Base-by-base conservation (phyloP, 1,284 basidiomycete genomes). In the Clitocybe nebularis region DNA sequence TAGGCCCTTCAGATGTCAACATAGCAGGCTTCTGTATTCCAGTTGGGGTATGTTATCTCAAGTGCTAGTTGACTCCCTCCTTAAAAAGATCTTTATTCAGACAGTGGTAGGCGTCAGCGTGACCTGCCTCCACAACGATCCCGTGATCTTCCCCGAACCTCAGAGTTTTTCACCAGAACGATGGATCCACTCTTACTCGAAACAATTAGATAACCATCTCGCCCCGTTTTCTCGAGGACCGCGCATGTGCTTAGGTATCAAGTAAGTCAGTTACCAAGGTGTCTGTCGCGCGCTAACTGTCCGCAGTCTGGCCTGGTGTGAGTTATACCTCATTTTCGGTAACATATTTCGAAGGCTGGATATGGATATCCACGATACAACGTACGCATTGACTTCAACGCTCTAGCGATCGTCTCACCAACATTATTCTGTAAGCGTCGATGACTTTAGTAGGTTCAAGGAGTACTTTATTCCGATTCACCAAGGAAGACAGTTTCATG, bases 161-260 rank as follows among this genome's bases (percentile, higher is more conserved):
- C 46, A 60, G 6, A 49, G 45, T 1, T 74, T 74, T 47, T 51
- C 48, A 10, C 71, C 72, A 2, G 61, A 64, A 39, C 49, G 66
- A 25, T 68, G 66, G 65, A 49, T 67, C 9, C 40, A 56, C 13
- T 45, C 54, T 1, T 46, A 55, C 26, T 54, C 54, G 3, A 47
- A 36, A 25, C 45, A 49, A 5, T 46, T 64, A n/a, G 60, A 61
- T 13, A 56, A 51, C 10, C 57, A 61, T 48, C 39, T 67, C 14
- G 57, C 66, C 11, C 51, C 65, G 6, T 68, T 69, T 37, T 67
- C 65, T 5, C 57, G 54, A 37, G 66, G 66, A 22, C 63, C 64
- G 4, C 54, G 67, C 30, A 64, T 57, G 54, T 69, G 66, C 40
- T 46, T 66, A 11, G 65, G 61, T 19, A 46, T 59, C 41, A 61